phyloP scores from a whole-genome alignment of 305 asterid genomes.

The Euphrasia arctica region DNA sequence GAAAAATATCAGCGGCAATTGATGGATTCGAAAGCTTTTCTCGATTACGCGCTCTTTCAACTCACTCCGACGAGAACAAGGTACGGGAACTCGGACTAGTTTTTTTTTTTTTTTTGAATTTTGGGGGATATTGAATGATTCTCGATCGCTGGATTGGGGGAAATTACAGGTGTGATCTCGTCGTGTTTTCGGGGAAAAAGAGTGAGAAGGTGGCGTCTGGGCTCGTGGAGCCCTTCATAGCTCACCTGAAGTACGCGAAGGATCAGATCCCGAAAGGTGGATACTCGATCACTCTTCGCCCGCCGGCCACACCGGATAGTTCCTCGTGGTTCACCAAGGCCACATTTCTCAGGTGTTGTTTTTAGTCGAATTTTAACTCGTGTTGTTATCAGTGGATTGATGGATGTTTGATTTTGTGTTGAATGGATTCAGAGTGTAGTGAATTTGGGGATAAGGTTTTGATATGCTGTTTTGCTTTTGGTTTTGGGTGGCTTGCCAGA shows the following conservation, averaged over 20 bases:
- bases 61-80: slow-evolving; percentile 92
- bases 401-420: slow-evolving; percentile 6
- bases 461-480: neutral
- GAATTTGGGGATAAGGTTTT: slow-evolving; percentile 12
- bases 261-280: slow-evolving; percentile 86
- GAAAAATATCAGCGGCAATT: neutral
- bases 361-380: no score
- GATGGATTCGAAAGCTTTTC: slow-evolving; percentile 60
- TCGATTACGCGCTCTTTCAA: slow-evolving; percentile 75
- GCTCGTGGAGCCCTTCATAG: slow-evolving; percentile 73
- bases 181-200: slow-evolving; percentile 68
- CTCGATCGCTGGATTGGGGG: slow-evolving; percentile 6
- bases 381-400: slow-evolving; percentile 14
- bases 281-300: slow-evolving; percentile 68
- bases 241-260: slow-evolving; percentile 80
- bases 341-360: slow-evolving; percentile 64
- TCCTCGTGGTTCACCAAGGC: slow-evolving; percentile 78
- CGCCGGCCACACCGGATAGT: slow-evolving; percentile 39
- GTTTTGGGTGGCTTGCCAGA: slow-evolving; percentile 42
- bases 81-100: slow-evolving; percentile 26
- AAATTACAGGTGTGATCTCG: slow-evolving; percentile 67
- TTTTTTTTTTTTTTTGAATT: slow-evolving; percentile 8
- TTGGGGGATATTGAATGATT: slow-evolving; percentile 23
- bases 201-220: slow-evolving; percentile 86
- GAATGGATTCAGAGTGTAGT: slow-evolving; percentile 11